Base-by-base conservation (phyloP, 345 rosid genomes). In the Linum tenue region DNA sequence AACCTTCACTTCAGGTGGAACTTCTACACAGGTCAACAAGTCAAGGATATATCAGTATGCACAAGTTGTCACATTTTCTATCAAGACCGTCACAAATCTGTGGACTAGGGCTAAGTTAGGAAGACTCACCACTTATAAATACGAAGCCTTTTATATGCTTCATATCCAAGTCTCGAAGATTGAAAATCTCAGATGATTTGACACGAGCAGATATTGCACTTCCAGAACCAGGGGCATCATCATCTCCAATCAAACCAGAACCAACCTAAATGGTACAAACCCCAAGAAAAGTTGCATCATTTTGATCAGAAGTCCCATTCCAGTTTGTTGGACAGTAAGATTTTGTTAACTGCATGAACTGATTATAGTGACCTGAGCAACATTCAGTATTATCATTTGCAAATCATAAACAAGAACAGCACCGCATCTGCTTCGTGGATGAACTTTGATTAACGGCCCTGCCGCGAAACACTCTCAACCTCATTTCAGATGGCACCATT, bases 371-470 rank as follows among this genome's bases (percentile, higher is more conserved):
- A 94, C 99, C 99, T 90, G 97, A 56, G 86, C 82, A 78, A 96
- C 92, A 86, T 85, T 90, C 68, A 90, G 96, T 72, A 94, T 79
- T 76, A 86, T 82, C 99, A 94, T 85, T 84, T 94, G 99, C 86
- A 84, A 79, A 82, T 81, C 96, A 74, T 85, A 94, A 77, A 94
- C 81, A 82, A 94, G 99, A 79, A 85, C 82, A 42, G 92, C 86
- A 5, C 88, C 84, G 63, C 99, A 94, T 81, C 99, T 88, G 76
- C 99, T 97, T 80, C 90, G 99, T 68, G 99, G 99, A 84, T 94
- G 97, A 78, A 83, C 91, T 79, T 85, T 90, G 64, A 85, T 86
- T 73, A 79, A 73, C 1, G 97, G 96, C 22, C 95, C 96, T 73
- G 86, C 76, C 22, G 96, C 80, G 84, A 94, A 94, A 60, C 88